Base-by-base conservation (phyloP, 2,329 filamentous ascomycete genomes). In the Ustilaginoidea virens region DNA sequence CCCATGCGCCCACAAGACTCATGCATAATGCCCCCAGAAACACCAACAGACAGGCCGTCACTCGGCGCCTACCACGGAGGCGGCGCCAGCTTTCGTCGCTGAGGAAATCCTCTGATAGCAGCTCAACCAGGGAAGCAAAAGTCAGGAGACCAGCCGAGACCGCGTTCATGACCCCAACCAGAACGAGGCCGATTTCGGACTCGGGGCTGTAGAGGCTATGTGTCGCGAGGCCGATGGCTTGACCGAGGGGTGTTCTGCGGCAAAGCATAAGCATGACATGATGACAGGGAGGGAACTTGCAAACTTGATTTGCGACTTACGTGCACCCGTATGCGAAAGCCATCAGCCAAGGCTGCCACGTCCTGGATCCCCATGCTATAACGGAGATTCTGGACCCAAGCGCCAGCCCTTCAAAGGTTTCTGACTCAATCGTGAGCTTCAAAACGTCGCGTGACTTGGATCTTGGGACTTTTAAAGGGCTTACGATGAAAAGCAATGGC, bases 151-250 rank as follows among this genome's bases (percentile, higher is more conserved):
- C 77, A 29, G 73, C 71, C 13, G 73, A 79, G 30, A 82, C 72
- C 16, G 74, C 75, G 46, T 82, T 82, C 58, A 80, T 81, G 42
- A 78, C 66, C 3, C 77, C 77, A 12, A 81, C 76, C 46, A 80
- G 69, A 12, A 82, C 56, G 12, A 82, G 55, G 1, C 77, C 77
- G 0, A 68, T 59, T 32, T 75, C 63, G 11, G 72, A 77, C 30
- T 63, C 59, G 4, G 77, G 77, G 40, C 72, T 73, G 49, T 82
- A 83, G 7, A 80, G 52, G 6, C 66, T 69, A 43, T 80, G 74
- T n/a, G 77, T 63, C 12, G 71, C 61, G 10, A 83, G 60, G 2
- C 78, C 78, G 31, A 82, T 70, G 2, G 75, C 77, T 45, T 81
- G 77, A n/a, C 78, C 78, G 17, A 80, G 55, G 1, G 78, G 78